Conservation (phyloP, 805 yeast species). For the Starmera amethionina region DNA sequence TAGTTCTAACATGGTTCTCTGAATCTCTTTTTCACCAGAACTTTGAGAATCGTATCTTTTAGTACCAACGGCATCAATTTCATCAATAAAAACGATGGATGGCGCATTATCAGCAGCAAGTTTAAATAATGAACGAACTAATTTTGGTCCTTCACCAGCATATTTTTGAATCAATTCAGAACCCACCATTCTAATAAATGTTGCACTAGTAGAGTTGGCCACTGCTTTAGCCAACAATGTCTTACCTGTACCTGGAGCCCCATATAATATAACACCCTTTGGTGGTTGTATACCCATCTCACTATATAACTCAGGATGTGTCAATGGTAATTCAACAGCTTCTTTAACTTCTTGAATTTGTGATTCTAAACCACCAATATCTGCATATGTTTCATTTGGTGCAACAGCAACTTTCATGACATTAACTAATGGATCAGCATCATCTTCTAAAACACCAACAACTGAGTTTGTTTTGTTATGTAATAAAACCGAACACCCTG, state of each 20-base stretch:
- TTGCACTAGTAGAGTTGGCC: constrained; percentile 95
- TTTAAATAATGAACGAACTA: constrained; percentile 89
- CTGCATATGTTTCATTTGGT: constrained; percentile 94
- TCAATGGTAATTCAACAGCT: constrained; percentile 89
- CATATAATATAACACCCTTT: constrained; percentile 93
- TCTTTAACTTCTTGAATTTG: constrained; percentile 98
- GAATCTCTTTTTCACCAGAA: constrained; percentile 96
- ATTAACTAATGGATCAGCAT: constrained; percentile 94
- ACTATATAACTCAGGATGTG: constrained; percentile 94
- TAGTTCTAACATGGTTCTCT: constrained; percentile 94
- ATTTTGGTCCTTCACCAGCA: constrained; percentile 95
- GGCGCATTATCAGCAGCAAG: constrained; percentile 97
- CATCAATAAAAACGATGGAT: constrained; percentile 96
- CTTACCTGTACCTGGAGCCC: constrained; percentile 98
- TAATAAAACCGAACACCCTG: constrained; percentile 90
- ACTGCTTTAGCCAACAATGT: constrained; percentile 95
- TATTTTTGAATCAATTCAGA: constrained; percentile 95
- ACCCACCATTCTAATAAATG: constrained; percentile 92
- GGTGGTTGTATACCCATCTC: constrained; percentile 99
- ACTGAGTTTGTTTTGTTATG: constrained; percentile 94
- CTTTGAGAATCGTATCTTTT: constrained; percentile 83
- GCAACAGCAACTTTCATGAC: constrained; percentile 98
- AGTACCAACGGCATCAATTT: constrained; percentile 98
- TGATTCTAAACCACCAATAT: constrained; percentile 90
- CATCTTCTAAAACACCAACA: constrained; percentile 98